These are phyloP conservation scores for Ogataea polymorpha DNA, from an alignment of 805 yeast genomes.

Conservation along the genomic window DNA sequence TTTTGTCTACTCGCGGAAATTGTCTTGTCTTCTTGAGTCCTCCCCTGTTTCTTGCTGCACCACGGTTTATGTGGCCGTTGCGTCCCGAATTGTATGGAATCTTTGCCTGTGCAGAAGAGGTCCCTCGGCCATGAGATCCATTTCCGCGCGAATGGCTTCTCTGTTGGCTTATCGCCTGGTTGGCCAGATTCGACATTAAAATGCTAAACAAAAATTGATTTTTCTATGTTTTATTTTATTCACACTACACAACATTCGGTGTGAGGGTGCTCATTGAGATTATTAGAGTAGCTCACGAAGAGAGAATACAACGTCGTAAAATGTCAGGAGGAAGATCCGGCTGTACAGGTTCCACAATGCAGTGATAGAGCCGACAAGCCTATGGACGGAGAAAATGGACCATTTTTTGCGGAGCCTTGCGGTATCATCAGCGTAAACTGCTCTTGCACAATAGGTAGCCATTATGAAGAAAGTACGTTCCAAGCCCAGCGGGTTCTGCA, in stretches of 20 bases:
- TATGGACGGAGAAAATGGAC: slow-evolving; percentile 18
- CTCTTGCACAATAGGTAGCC: slow-evolving; percentile 84
- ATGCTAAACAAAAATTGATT: slow-evolving; percentile 1
- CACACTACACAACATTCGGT: background rate
- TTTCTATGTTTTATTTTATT: background rate
- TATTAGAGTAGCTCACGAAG: slow-evolving; percentile 2
- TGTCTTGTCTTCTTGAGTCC: slow-evolving; percentile 5
- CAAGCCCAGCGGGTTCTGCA: slow-evolving; percentile 80
- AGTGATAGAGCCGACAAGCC: slow-evolving; percentile 27
- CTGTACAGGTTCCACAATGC: slow-evolving; percentile 34
- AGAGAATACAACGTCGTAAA: slow-evolving; percentile 33
- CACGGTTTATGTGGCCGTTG: background rate
- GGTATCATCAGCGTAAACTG: slow-evolving; percentile 65
- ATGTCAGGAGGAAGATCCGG: slow-evolving; percentile 30
- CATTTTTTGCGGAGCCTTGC: slow-evolving; percentile 7
- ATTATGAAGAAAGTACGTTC: slow-evolving; percentile 84
- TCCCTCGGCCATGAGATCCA: slow-evolving; percentile 1
- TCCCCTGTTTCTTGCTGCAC: slow-evolving; percentile 4
- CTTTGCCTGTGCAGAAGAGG: background rate
- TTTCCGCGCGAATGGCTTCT: slow-evolving; percentile 1
- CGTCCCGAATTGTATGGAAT: slow-evolving; percentile 7
- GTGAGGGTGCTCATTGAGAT: slow-evolving; percentile 1
- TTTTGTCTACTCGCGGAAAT: slow-evolving; percentile 3
- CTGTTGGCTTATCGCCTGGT: slow-evolving; percentile 6
- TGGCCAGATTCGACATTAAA: slow-evolving; percentile 12